A percentile compares a stretch with the other conserved stretches of the same genome.
These are phyloP conservation scores for Xylariales sp. DNA, from an alignment of 2,329 filamentous ascomycete genomes.

Conservation along the genomic window DNA sequence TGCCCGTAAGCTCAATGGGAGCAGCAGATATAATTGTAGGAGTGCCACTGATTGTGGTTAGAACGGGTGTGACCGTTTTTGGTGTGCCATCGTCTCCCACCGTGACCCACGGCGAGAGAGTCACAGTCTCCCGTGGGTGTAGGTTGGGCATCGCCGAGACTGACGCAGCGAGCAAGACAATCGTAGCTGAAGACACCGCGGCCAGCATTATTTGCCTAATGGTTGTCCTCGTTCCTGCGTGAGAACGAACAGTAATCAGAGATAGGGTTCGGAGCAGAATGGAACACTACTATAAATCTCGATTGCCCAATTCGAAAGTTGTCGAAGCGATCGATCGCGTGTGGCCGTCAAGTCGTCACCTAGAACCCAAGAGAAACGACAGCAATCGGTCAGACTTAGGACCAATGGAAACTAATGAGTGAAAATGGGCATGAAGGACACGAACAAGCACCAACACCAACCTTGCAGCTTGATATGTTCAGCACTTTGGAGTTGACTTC, in stretches of 20 bases:
- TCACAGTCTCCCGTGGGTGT: constrained; percentile 19
- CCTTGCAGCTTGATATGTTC: too few relatives aligned
- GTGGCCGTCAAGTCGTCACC: too few relatives aligned
- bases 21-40: constrained; percentile 33
- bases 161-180: constrained; percentile 20
- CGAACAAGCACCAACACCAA: too few relatives aligned
- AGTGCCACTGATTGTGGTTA: constrained; percentile 42
- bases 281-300: neutral
- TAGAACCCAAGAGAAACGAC: too few relatives aligned
- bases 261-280: neutral
- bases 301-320: neutral
- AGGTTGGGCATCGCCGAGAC: constrained; percentile 20
- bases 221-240: too few relatives aligned
- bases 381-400: too few relatives aligned
- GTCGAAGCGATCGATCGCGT: too few relatives aligned
- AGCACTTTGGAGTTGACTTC: too few relatives aligned
- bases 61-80: constrained; percentile 44
- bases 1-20: constrained; percentile 37
- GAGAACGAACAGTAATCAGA: too few relatives aligned
- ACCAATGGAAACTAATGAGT: too few relatives aligned
- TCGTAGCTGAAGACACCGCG: constrained; percentile 10
- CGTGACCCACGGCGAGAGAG: constrained; percentile 46
- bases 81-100: constrained; percentile 43
- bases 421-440: too few relatives aligned
- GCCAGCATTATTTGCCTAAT: too few relatives aligned